Base-by-base conservation (phyloP, 257 asterid genomes). In the Marsdenia floribunda region DNA sequence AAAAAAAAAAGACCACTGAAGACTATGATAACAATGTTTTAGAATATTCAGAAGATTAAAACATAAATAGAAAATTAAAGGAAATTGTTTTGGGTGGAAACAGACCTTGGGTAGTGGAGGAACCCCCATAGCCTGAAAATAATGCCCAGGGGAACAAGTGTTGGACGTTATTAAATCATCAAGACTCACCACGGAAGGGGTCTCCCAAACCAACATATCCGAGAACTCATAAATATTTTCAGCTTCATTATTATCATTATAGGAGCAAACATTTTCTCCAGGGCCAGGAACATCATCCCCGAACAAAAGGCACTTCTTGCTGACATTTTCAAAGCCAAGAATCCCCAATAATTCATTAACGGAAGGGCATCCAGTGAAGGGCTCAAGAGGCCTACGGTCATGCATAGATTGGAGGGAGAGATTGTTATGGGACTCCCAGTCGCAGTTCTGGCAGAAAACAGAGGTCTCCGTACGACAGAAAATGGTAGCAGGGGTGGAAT, bases 41-140 rank as follows among this genome's bases (percentile, higher is more conserved):
- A 5, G 0, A 59, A 59, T 24, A 44, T 6, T 58, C 35, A 22
- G 15, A 55, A 55, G 33, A 58, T 22, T 13, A 58, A 29, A 63
- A 0, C 46, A 37, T 64, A 13, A 64, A 3, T 38, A 2, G 24
- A 35, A 53, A 29, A 52, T 37, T 8, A 29, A 29, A 70, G 18
- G n/a, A 6, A 44, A 15, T 3, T 40, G 44, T 35, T 71, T 35
- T 4, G 74, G 63, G 33, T 29, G 14, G 26, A 42, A 26, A 54
- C 63, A 55, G 9, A 93, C 99, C 99, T 95, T 95, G 24, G 99
- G 99, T 69, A 95, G 83, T 73, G 98, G 96, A 75, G 99, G 98
- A 38, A 95, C 94, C 0, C 94, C 92, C 86, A 89, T 81, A 78
- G 93, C 96, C 87, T 89, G 96, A 81, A 89, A 93, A 82, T 74